Conservation (phyloP, 2,329 filamentous ascomycete species). For the Claviceps arundinis region DNA sequence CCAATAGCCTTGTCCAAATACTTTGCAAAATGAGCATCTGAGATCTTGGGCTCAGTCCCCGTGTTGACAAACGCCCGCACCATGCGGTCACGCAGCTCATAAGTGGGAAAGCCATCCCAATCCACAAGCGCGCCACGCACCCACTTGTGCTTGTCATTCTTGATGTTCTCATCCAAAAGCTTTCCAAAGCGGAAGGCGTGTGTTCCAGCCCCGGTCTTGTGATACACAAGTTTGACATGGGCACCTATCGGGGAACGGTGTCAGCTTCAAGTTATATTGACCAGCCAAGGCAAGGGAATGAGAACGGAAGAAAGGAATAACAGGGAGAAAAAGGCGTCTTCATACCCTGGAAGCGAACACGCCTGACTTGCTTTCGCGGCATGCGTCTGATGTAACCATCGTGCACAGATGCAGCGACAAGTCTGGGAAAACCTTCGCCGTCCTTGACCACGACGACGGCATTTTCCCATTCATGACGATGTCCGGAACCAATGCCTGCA, state of each 20-base stretch:
- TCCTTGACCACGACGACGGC: constrained; percentile 10
- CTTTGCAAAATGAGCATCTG: constrained; percentile 3
- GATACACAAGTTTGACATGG: constrained; percentile 20
- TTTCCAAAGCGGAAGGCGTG: constrained; percentile 19
- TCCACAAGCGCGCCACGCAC: constrained; percentile 13
- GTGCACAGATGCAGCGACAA: constrained; percentile 18
- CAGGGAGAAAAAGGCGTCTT: not conserved
- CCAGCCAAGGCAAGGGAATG: not conserved
- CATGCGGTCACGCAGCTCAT: constrained; percentile 6
- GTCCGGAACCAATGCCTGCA: constrained; percentile 6
- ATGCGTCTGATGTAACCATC: constrained; percentile 14
- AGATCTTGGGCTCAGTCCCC: constrained; percentile 6
- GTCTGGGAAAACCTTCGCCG: not conserved
- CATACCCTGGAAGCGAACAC: not conserved
- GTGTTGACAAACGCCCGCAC: constrained; percentile 1
- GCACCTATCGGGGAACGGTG: not conserved
- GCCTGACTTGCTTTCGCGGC: not conserved
- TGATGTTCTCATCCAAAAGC: constrained; percentile 9
- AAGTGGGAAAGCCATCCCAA: constrained; percentile 5
- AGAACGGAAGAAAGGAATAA: not conserved
- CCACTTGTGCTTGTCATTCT: constrained; percentile 20
- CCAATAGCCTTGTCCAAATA: constrained; percentile 5
- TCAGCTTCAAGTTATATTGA: not conserved
- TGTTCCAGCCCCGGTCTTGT: constrained; percentile 20
- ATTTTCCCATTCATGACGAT: constrained; percentile 15